Conservation (phyloP, 139 green algal genomes). For the Raphidocelis subcapitata region DNA sequence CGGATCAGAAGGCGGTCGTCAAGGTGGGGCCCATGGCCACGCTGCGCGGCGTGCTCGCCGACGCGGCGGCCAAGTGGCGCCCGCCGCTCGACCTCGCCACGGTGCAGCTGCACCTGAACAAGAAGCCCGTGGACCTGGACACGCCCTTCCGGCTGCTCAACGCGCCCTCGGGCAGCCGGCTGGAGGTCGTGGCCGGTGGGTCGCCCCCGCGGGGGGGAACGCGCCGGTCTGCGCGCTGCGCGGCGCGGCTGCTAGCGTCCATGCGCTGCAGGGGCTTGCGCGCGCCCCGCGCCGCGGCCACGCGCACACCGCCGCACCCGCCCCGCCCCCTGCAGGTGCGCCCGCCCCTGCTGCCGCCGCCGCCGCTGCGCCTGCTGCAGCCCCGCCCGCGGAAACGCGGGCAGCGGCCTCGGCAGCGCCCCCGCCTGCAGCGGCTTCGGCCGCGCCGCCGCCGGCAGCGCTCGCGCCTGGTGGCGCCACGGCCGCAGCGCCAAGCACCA, state of each 20-base stretch:
- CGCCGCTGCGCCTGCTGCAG: neutral
- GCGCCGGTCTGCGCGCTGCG: no score
- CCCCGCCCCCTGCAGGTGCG: neutral
- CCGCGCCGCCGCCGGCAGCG: neutral
- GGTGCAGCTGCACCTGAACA: slow-evolving; percentile 5
- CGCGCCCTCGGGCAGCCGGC: slow-evolving; percentile 15
- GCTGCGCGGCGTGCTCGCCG: neutral
- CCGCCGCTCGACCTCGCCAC: slow-evolving; percentile 3
- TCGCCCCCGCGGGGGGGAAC: no score
- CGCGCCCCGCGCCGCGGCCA: no score
- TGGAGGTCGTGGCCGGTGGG: slow-evolving; percentile 9
- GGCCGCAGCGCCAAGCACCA: neutral
- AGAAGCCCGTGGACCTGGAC: slow-evolving; percentile 27
- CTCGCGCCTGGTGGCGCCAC: neutral
- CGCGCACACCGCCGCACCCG: neutral
- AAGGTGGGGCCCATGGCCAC: slow-evolving; percentile 27
- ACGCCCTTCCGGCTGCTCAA: slow-evolving; percentile 32
- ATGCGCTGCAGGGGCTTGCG: no score
- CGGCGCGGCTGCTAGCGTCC: no score
- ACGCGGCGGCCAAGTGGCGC: slow-evolving; percentile 17
- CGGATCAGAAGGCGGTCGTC: slow-evolving; percentile 24
- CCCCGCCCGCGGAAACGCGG: neutral
- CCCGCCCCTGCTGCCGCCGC: neutral
- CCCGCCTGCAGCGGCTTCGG: neutral
- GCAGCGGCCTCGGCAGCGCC: neutral